Conservation (phyloP, 352 stramenopile species). For the Phytopythium vexans region DNA sequence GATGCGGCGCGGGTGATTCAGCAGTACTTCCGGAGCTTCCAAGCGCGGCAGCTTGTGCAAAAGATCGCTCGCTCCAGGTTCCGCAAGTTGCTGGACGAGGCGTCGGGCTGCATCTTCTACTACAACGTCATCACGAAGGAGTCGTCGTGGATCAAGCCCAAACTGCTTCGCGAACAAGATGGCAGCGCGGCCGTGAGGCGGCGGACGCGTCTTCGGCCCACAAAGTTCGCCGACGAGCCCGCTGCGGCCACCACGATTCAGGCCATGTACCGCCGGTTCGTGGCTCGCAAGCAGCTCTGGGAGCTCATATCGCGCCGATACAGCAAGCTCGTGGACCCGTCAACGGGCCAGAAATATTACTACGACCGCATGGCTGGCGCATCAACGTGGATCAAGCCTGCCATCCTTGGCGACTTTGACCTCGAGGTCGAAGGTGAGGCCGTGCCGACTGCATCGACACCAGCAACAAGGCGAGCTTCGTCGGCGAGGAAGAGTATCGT, state of each 20-base stretch:
- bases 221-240: constrained; percentile 34
- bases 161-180: constrained; percentile 23
- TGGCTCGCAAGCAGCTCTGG: constrained; percentile 35
- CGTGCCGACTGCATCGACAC: constrained; percentile 7
- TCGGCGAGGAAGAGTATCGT: neutral
- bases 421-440: constrained; percentile 28
- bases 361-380: constrained; percentile 51
- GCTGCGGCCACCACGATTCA: constrained; percentile 58
- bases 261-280: constrained; percentile 52
- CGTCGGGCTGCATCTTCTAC: constrained; percentile 54
- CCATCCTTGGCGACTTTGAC: constrained; percentile 48
- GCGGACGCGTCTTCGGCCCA: constrained; percentile 10
- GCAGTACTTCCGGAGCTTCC: constrained; percentile 35
- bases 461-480: neutral
- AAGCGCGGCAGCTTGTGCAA: constrained; percentile 33
- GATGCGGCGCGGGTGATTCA: constrained; percentile 62
- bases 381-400: constrained; percentile 62
- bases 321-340: constrained; percentile 51
- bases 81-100: constrained; percentile 56
- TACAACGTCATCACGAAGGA: constrained; percentile 71
- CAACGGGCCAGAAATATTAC: constrained; percentile 48
- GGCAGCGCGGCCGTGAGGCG: constrained; percentile 5
- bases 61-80: constrained; percentile 46
- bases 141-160: constrained; percentile 65
- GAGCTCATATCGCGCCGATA: constrained; percentile 45